Conservation (phyloP, 2,329 filamentous ascomycete species). For the Metarhizium guizhouense region DNA sequence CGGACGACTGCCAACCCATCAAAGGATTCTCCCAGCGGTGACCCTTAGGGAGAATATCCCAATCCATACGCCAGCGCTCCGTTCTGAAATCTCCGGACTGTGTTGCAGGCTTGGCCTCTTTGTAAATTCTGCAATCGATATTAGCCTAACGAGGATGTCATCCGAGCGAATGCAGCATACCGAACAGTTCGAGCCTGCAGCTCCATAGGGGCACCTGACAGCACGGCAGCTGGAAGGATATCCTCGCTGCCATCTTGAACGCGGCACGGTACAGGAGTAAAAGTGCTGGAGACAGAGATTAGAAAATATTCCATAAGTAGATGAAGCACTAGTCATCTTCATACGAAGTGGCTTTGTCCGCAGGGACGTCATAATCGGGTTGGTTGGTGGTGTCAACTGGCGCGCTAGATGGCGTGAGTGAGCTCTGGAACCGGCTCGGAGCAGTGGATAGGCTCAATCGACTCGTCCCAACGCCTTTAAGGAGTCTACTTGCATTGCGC, state of each 20-base stretch:
- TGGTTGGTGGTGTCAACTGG: constrained; percentile 45
- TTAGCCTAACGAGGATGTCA: background rate
- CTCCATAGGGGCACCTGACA: constrained; percentile 89
- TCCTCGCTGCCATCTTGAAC: constrained; percentile 89
- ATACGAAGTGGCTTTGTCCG: constrained; percentile 89
- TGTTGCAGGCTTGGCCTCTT: constrained; percentile 85
- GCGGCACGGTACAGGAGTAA: constrained; percentile 81
- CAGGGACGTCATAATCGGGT: constrained; percentile 70
- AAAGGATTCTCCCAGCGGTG: constrained; percentile 97
- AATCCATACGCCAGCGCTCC: constrained; percentile 94
- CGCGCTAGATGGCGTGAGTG: constrained; percentile 30
- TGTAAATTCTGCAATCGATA: constrained; percentile 63
- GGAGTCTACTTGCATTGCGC: constrained; percentile 40
- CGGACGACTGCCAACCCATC: constrained; percentile 98
- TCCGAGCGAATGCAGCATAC: constrained; percentile 39
- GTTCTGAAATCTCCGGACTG: constrained; percentile 85
- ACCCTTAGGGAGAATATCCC: constrained; percentile 87
- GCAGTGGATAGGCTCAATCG: constrained; percentile 30
- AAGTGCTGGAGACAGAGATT: constrained; percentile 49
- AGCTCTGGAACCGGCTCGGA: constrained; percentile 47
- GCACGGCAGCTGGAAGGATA: constrained; percentile 68
- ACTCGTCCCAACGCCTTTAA: constrained; percentile 35
- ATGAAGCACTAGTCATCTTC: constrained; percentile 4
- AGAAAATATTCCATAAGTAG: background rate
- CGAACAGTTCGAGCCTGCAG: constrained; percentile 89